Base-by-base conservation (phyloP, 2,329 filamentous ascomycete genomes). In the Paracamarosporium sp. region DNA sequence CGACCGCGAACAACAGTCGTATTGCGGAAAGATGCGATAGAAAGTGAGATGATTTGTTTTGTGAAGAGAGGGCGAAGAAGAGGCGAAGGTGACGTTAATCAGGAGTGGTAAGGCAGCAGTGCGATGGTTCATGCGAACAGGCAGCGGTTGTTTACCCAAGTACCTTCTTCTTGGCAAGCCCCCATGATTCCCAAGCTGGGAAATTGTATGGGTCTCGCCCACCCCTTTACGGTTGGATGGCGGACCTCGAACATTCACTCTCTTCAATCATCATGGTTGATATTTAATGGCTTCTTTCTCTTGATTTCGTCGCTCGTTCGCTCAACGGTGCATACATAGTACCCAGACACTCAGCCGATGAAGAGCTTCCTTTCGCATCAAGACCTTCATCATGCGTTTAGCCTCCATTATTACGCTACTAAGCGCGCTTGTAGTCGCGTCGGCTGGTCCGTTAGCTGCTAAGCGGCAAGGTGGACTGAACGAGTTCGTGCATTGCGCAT, bases 361-460 rank as follows among this genome's bases (percentile, higher is more conserved):
- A n/a, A n/a, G n/a, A n/a, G n/a, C n/a, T n/a, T n/a, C n/a, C n/a
- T n/a, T n/a, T n/a, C n/a, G n/a, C 31, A 35, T 15, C 7, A 13
- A n/a, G n/a, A 47, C 35, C 36, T 38, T 41, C 53, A 63, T 44
- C 11, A 68, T 67, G 63, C 64, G 56, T 48, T 47, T 63, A 46
- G 25, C 35, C 47, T 56, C 60, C 20, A 35, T 67, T 28, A 11
- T 66, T 12, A 62, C 64, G 13, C 48, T 56, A 20, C 61, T 63
- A 13, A 59, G 43, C 44, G 48, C 44, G 11, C 36, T 62, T 27
- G n/a, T n/a, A n/a, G n/a, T n/a, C n/a, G n/a, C n/a, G n/a, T n/a
- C n/a, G n/a, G n/a, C n/a, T n/a, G n/a, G n/a, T n/a, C n/a, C n/a
- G n/a, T n/a, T n/a, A n/a, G n/a, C n/a, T n/a, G n/a, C n/a, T n/a